phyloP scores from a whole-genome alignment of 768 basidiomycete genomes.

The Trametes elegans region DNA sequence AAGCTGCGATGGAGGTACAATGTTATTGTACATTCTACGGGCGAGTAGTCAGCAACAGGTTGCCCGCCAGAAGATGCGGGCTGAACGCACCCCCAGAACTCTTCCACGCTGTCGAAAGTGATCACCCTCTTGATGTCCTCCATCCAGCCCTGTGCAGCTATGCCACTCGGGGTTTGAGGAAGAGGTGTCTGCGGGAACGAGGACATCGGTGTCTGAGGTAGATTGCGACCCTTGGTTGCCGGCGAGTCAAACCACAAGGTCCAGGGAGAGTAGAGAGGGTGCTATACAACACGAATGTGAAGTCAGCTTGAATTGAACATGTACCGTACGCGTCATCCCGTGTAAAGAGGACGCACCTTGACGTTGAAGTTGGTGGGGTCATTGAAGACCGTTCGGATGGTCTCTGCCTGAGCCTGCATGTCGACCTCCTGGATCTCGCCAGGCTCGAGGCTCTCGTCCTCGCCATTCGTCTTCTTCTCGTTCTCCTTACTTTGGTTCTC shows the following conservation, averaged over 20 bases:
- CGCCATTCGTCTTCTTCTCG: slow-evolving; percentile 35
- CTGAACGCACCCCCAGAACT: slow-evolving; percentile 91
- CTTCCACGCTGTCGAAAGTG: slow-evolving; percentile 94
- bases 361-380: slow-evolving; percentile 94
- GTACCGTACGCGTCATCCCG: too few relatives aligned
- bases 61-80: neutral
- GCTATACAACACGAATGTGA: slow-evolving; percentile 44
- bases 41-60: slow-evolving; percentile 16
- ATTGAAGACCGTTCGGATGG: slow-evolving; percentile 89
- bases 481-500: slow-evolving; percentile 41
- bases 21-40: slow-evolving; percentile 95
- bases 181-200: slow-evolving; percentile 81
- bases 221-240: slow-evolving; percentile 83
- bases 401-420: slow-evolving; percentile 80
- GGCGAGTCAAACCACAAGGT: slow-evolving; percentile 99
- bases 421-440: slow-evolving; percentile 88
- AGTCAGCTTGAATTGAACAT: neutral
- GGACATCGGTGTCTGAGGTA: slow-evolving; percentile 78
- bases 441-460: slow-evolving; percentile 48
- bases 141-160: slow-evolving; percentile 92
- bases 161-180: slow-evolving; percentile 68
- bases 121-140: slow-evolving; percentile 98
- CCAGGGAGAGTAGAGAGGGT: slow-evolving; percentile 93
- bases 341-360: slow-evolving; percentile 76
- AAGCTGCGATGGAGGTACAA: slow-evolving; percentile 89